Base-by-base conservation (phyloP, 352 stramenopile species). In the Aphanomyces cochlioides region DNA sequence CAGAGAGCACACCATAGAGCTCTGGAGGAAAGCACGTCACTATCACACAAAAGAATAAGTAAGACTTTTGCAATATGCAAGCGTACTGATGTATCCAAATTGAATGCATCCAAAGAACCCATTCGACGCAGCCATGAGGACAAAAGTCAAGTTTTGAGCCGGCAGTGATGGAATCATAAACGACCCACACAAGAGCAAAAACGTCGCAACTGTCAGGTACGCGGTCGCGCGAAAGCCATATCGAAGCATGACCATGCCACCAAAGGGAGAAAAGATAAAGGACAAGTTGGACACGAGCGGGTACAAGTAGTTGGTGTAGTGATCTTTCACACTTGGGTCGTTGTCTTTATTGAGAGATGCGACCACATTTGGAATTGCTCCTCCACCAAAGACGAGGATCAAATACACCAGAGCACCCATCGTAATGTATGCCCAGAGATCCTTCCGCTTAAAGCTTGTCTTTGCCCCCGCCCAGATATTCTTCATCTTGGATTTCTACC, bases 401-500 rank as follows among this genome's bases (percentile, higher is more conserved):
- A 69, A 36, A 50, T 21, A 47, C 17, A 69, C 8, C 13, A 69
- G 6, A 10, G 63, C 17, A 3, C 63, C 63, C 17, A 69, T 8
- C 7, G 15, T 45, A 10, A 69, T 40, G 50, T 58, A 69, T 15
- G 21, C 19, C 63, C 63, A 69, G 19, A 60, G 59, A 21, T 69
- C 63, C 13, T 40, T 41, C 5, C 63, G 63, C 4, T 36, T 15
- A 3, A 69, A 3, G 36, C 59, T 41, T 17, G 12, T 41, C 50
- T 69, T 58, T 15, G 38, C 39, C 12, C 45, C 41, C 10, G 17
- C 34, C 10, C 41, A 69, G 6, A 69, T 21, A 34, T 60, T 7
- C 36, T 39, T 21, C 37, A 69, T 34, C 64, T 79, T 82, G 47
- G 28, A 79, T 48, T 10, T 67, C 53, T 72, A 65, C 6, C 17